phyloP scores from a whole-genome alignment of 305 asterid genomes.

The Fraxinus sp. region DNA sequence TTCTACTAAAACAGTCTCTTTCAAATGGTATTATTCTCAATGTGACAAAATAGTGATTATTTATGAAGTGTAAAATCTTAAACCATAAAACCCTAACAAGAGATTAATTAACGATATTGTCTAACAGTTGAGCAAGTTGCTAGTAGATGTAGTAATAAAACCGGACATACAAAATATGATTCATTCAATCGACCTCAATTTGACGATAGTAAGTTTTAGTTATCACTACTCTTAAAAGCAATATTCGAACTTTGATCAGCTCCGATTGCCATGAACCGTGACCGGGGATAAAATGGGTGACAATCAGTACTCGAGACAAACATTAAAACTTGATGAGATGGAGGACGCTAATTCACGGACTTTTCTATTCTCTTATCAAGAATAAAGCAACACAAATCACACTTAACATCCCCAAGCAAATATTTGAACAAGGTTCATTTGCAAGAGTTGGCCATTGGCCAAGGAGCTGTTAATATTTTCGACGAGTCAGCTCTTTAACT shows the following conservation, averaged over 20 bases:
- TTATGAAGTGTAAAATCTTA: no score
- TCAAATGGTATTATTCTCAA: neutral
- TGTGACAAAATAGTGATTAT: neutral
- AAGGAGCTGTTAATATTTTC: neutral
- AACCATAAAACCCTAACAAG: neutral
- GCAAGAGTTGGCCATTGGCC: neutral
- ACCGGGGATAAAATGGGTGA: neutral
- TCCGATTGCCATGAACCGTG: neutral
- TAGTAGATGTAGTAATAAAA: neutral
- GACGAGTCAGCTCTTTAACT: no score
- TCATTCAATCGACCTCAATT: neutral
- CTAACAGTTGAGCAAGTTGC: neutral
- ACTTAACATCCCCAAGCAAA: neutral
- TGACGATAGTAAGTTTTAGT: neutral
- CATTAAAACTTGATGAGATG: neutral
- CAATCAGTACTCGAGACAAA: no score
- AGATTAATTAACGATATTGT: no score
- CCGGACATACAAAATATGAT: neutral
- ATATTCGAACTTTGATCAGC: neutral
- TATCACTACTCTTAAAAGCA: neutral
- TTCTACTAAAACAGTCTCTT: neutral
- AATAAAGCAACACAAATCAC: neutral
- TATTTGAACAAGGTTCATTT: neutral
- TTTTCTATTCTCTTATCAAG: neutral
- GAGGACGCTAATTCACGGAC: neutral